Conservation (phyloP, 2,329 filamentous ascomycete species). For the Verticillium dahliae region DNA sequence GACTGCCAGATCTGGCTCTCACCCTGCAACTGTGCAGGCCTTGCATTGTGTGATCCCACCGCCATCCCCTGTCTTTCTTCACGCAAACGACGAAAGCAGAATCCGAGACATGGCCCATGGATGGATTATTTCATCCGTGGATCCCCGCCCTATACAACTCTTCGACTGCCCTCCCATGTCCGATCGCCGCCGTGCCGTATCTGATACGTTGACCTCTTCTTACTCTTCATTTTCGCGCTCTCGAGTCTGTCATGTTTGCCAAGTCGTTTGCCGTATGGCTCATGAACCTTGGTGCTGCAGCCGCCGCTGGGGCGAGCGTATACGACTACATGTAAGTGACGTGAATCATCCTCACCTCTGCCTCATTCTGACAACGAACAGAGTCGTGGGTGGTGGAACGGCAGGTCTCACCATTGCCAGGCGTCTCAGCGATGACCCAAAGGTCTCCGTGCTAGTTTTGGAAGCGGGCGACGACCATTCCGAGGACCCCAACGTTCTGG, state of each 20-base stretch:
- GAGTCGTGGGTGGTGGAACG: slow-evolving; percentile 30
- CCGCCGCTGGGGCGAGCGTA: background rate
- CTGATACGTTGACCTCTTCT: background rate
- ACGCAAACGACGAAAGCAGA: no score
- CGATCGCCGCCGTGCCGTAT: no score
- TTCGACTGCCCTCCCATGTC: no score
- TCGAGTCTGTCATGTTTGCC: background rate
- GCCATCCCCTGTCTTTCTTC: background rate
- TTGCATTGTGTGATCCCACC: background rate
- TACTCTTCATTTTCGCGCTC: background rate
- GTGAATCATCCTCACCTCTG: slow-evolving; percentile 3
- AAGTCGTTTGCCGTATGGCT: background rate
- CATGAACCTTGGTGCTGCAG: background rate
- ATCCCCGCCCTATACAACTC: no score
- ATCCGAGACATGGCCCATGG: no score
- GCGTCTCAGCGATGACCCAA: slow-evolving; percentile 18
- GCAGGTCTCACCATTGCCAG: slow-evolving; percentile 26
- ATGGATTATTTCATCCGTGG: no score
- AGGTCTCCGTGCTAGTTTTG: slow-evolving; percentile 5
- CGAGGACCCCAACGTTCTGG: slow-evolving; percentile 9
- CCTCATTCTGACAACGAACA: background rate
- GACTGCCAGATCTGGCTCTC: background rate
- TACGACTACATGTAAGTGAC: slow-evolving; percentile 6
- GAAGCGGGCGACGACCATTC: slow-evolving; percentile 13
- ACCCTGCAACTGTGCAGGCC: background rate